Conservation (phyloP, 2,329 filamentous ascomycete genomes). For the Coleophoma cylindrospora region DNA sequence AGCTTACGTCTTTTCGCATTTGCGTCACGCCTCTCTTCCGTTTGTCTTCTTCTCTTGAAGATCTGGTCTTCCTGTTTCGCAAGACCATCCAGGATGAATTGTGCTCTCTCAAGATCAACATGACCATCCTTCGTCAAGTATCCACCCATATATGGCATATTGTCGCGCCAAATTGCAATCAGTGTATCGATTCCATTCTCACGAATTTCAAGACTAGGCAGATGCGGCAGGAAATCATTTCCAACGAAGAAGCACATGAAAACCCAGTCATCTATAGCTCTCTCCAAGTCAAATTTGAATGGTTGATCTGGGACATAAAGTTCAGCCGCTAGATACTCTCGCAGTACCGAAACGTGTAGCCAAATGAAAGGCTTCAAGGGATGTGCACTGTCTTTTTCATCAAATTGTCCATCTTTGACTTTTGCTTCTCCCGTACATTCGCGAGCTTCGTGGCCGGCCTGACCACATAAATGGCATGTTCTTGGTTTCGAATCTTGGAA, state of each 20-base stretch:
- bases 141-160: conserved; percentile 84
- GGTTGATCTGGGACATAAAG: conserved; percentile 76
- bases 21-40: conserved; percentile 77
- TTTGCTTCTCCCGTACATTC: conserved; percentile 79
- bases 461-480: conserved; percentile 83
- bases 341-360: conserved; percentile 86
- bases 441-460: conserved; percentile 84
- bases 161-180: conserved; percentile 95
- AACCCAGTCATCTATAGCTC: conserved; percentile 95
- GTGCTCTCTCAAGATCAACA: conserved; percentile 80
- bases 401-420: conserved; percentile 72
- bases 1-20: conserved; percentile 74
- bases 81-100: conserved; percentile 81
- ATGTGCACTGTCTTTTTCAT: conserved; percentile 70
- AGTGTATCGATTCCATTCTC: conserved; percentile 96
- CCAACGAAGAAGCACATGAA: conserved; percentile 99
- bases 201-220: conserved; percentile 94
- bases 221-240: conserved; percentile 95
- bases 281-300: conserved; percentile 89
- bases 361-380: conserved; percentile 92
- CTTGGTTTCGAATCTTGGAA: conserved; percentile 80
- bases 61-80: conserved; percentile 93
- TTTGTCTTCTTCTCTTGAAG: conserved; percentile 81
- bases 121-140: conserved; percentile 95
- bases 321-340: conserved; percentile 91